Conservation (phyloP, 225 moss, liverwort and hornwort genomes). For the Asterella californica region DNA sequence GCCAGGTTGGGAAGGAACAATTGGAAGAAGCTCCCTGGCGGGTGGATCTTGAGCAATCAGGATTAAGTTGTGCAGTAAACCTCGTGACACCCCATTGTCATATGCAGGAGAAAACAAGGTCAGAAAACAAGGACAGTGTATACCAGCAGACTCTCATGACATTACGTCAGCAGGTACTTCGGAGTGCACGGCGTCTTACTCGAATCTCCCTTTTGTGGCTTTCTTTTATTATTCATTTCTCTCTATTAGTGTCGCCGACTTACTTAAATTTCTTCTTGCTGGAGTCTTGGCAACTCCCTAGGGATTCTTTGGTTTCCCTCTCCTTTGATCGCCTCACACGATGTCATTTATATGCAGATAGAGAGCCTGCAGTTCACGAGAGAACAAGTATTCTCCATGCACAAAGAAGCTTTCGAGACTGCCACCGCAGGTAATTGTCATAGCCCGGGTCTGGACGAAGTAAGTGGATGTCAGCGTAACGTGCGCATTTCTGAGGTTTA, state of each 20-base stretch:
- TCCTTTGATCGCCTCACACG: not conserved
- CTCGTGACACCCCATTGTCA: not conserved
- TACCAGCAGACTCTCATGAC: constrained; percentile 34
- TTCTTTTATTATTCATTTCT: not conserved
- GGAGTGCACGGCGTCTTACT: not conserved
- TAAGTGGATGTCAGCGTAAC: not conserved
- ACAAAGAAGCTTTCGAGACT: constrained; percentile 39
- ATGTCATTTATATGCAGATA: constrained; percentile 22
- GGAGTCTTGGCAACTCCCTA: not conserved
- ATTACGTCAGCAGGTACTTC: constrained; percentile 30
- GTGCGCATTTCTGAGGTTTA: too few relatives aligned
- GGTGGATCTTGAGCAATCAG: not conserved
- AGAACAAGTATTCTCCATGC: constrained; percentile 35
- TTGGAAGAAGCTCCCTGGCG: not conserved
- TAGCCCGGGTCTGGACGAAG: not conserved
- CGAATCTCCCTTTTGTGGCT: not conserved
- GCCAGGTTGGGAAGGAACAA: not conserved
- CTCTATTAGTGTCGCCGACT: too few relatives aligned
- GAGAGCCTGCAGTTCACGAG: constrained; percentile 34
- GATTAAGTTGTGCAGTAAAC: not conserved
- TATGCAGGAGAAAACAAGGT: constrained; percentile 33
- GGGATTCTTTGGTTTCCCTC: not conserved
- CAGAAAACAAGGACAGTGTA: constrained; percentile 35
- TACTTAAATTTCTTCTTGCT: not conserved
- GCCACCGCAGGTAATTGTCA: constrained; percentile 28